A percentile compares a stretch with the other conserved stretches of the same genome.
Conservation (phyloP, 768 basidiomycete species). For the Mrakia frigida region DNA sequence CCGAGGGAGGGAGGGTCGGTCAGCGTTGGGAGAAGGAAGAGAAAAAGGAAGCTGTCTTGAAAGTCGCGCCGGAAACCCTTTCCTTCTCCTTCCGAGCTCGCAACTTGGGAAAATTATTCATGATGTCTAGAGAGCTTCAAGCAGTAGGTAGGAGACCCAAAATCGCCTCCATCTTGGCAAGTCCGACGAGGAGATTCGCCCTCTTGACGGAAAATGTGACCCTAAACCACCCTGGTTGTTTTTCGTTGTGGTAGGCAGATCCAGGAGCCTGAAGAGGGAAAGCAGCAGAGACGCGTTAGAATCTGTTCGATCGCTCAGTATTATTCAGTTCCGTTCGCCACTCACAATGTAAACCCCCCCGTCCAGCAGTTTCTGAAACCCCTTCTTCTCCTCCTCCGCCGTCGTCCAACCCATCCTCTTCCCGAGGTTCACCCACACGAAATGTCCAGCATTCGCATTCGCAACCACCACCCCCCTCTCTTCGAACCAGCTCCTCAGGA, state of each 20-base stretch:
- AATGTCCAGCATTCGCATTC: constrained; percentile 41
- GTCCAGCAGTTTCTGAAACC: constrained; percentile 41
- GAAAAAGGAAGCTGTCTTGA: no score
- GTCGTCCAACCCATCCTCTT: constrained; percentile 37
- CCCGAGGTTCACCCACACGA: constrained; percentile 43
- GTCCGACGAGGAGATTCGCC: constrained; percentile 39
- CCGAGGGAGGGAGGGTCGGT: no score
- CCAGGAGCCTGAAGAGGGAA: constrained; percentile 39
- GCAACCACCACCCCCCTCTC: constrained; percentile 39
- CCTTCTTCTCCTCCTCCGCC: constrained; percentile 38
- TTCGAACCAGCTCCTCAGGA: constrained; percentile 39
- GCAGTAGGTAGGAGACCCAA: neutral
- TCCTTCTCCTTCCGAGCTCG: no score
- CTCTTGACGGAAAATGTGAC: constrained; percentile 40
- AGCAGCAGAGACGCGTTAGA: neutral
- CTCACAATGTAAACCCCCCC: constrained; percentile 43
- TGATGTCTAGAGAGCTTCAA: neutral
- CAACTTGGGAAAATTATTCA: no score
- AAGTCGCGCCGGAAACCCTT: no score
- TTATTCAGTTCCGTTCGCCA: neutral
- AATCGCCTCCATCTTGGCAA: constrained; percentile 38
- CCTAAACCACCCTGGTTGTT: constrained; percentile 38
- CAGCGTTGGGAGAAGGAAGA: no score
- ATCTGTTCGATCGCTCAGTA: neutral
- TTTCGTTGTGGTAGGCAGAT: constrained; percentile 40